These are phyloP conservation scores for Brassica incana DNA, from an alignment of 345 rosid species.

Conservation along the genomic window DNA sequence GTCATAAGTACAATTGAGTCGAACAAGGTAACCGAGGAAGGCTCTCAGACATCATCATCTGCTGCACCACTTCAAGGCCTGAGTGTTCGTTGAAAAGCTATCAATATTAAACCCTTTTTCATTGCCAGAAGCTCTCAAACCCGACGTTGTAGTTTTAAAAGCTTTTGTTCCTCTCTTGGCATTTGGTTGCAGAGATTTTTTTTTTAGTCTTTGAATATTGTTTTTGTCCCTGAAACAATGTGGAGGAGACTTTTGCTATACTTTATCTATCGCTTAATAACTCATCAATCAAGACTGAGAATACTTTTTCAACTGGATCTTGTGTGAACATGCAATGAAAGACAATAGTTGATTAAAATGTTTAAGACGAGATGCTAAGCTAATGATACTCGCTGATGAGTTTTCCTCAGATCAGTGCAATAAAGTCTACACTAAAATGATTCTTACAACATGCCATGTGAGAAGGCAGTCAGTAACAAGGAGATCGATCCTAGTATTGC, in stretches of 20 bases:
- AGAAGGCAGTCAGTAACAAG: conserved; percentile 17
- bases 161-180: conserved; percentile 6
- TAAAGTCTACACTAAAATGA: conserved; percentile 11
- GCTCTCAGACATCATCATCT: conserved; percentile 61
- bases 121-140: conserved; percentile 22
- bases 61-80: conserved; percentile 47
- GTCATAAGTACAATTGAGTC: conserved; percentile 83
- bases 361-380: no score
- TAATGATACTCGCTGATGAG: not conserved
- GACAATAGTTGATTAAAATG: no score
- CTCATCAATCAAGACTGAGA: no score
- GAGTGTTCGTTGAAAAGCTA: conserved; percentile 46
- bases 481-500: not conserved
- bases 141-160: not conserved
- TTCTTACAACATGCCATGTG: conserved; percentile 19
- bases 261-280: not conserved
- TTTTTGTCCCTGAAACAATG: conserved; percentile 26
- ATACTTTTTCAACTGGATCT: no score
- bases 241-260: conserved; percentile 22
- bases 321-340: no score
- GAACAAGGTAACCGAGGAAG: conserved; percentile 81
- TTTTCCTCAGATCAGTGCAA: not conserved
- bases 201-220: conserved; percentile 10
- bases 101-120: not conserved
- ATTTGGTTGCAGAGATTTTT: conserved; percentile 6